Base-by-base conservation (phyloP, 164 flowering plant species). In the Paratinospora sagittata region DNA sequence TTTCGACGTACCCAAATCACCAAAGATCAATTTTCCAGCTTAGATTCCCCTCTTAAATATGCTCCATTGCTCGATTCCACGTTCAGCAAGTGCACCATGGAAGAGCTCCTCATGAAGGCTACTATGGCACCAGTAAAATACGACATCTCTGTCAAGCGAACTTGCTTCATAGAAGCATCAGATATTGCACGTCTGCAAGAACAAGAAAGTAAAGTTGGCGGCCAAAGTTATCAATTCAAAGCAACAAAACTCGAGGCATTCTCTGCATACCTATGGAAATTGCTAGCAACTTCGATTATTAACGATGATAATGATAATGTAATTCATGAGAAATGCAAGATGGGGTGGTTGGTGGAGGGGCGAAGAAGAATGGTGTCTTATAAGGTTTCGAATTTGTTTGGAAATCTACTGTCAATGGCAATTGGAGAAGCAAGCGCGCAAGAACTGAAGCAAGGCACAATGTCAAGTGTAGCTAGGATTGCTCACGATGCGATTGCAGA, bases 1-100 rank as follows among this genome's bases (percentile, higher is more conserved):
- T 83, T 11, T 79, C 84, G 0, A 74, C 79, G 71, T 24, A 47
- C n/a, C 86, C 87, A 19, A 77, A 85, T 74, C 90, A 81, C 21
- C 70, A 74, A 13, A 75, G 88, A 45, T 67, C 58, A 65, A 36
- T 66, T 36, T 82, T 85, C 26, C 71, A 30, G 8, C 73, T 88
- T 0, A 84, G 88, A 3, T 62, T n/a, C 16, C 13, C 86, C 88
- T 58, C 87, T 84, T 0, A 67, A 21, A 0, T 82, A 84, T 60
- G 73, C 81, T 27, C 79, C 83, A 6, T 76, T 74, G 3, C 60
- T 87, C 26, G 85, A 85, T 74, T 73, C 73, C 41, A 66, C 70
- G 10, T 81, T 82, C 27, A 55, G 69, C 6, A 75, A 79, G 30
- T 84, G 82, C 78, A 36, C 65, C 34, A 43, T 67, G 34, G 65